Conservation (phyloP, 2,329 filamentous ascomycete species). For the Colletotrichum tropicale region DNA sequence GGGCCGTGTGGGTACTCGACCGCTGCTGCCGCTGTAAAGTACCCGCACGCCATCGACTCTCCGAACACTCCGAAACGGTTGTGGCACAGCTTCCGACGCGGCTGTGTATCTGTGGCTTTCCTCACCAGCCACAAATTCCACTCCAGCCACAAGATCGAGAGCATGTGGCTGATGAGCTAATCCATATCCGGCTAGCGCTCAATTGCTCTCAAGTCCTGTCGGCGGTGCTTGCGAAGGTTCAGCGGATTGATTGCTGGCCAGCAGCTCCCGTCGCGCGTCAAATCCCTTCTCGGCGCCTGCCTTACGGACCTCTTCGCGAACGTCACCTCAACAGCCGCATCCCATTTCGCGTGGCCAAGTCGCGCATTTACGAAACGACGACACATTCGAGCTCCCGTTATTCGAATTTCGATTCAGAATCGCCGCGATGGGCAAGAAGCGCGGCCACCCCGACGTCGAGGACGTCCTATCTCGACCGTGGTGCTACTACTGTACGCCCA, state of each 20-base stretch:
- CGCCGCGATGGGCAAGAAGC: constrained; percentile 79
- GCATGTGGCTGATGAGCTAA: background rate
- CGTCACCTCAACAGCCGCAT: background rate
- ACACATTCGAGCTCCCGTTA: background rate
- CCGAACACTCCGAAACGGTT: background rate
- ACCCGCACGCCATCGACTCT: background rate
- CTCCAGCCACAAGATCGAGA: background rate
- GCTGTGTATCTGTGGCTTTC: background rate
- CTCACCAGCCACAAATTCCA: background rate
- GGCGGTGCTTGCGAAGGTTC: background rate
- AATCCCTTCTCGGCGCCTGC: constrained; percentile 13
- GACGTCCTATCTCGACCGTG: constrained; percentile 87
- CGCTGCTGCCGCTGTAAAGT: background rate
- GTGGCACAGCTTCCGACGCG: background rate
- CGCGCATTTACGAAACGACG: background rate
- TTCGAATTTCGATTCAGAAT: background rate
- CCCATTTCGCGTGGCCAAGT: background rate
- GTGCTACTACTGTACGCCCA: constrained; percentile 89
- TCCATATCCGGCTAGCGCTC: background rate
- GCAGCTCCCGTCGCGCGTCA: constrained; percentile 11
- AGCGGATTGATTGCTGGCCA: constrained; percentile 2
- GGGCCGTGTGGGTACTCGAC: background rate
- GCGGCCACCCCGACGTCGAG: constrained; percentile 83
- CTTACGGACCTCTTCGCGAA: background rate
- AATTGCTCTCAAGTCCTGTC: background rate